Percentiles rank a stretch among this genome's conserved stretches.
These are phyloP conservation scores for Mycocentrospora acerina DNA, from an alignment of 2,329 filamentous ascomycete species.

Conservation along the genomic window DNA sequence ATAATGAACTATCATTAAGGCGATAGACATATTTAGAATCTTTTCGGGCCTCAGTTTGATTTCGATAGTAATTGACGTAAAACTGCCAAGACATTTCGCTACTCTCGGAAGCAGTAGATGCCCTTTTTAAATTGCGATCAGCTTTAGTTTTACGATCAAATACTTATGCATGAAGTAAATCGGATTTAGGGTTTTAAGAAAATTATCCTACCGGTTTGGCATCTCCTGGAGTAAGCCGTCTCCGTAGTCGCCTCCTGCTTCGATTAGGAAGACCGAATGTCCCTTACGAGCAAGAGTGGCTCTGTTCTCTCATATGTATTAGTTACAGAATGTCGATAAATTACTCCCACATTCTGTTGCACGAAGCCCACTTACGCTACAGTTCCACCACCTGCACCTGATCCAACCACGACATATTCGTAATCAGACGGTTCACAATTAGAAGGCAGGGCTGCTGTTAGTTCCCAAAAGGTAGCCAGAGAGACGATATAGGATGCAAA, in stretches of 20 bases:
- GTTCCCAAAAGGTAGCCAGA: no score
- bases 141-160: no score
- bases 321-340: not conserved
- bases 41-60: slow-evolving; percentile 7
- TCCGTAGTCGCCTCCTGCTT: slow-evolving; percentile 13
- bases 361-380: slow-evolving; percentile 13
- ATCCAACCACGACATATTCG: slow-evolving; percentile 15
- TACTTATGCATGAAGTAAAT: no score
- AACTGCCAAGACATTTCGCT: slow-evolving; percentile 13
- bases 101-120: no score
- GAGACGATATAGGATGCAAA: no score
- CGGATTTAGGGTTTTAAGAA: no score
- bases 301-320: slow-evolving; percentile 1
- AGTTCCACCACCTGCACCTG: slow-evolving; percentile 12
- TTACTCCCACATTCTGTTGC: not conserved
- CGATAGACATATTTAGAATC: slow-evolving; percentile 7
- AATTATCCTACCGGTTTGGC: no score
- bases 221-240: no score
- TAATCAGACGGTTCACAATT: no score
- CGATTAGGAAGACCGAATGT: slow-evolving; percentile 12
- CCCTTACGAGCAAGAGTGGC: slow-evolving; percentile 9
- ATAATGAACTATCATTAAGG: slow-evolving; percentile 4
- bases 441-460: no score
- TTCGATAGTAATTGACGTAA: slow-evolving; percentile 9
- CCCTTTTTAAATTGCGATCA: no score